Conservation (phyloP, 805 yeast genomes). For the Myxozyma udenii region DNA sequence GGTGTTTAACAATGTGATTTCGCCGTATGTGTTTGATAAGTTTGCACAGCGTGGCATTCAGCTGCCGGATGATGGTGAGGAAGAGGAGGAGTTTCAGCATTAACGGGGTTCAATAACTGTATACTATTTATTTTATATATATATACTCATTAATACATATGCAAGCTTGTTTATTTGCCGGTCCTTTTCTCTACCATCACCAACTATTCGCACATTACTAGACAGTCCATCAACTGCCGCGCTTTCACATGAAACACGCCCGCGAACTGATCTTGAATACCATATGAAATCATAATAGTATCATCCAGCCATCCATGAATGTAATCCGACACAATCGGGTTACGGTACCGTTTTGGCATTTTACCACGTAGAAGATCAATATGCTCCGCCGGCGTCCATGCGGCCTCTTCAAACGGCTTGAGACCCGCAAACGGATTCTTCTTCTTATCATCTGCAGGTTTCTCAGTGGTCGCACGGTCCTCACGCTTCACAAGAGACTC, state of each 20-base stretch:
- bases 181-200: background rate
- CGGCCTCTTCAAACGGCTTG: background rate
- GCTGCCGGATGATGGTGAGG: conserved; percentile 6
- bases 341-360: background rate
- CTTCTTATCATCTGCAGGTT: background rate
- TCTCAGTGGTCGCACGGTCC: background rate
- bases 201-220: background rate
- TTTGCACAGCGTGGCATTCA: conserved; percentile 7
- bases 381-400: background rate
- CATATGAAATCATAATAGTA: conserved; percentile 18
- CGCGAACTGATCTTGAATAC: conserved; percentile 12
- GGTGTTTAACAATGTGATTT: conserved; percentile 55
- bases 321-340: conserved; percentile 17
- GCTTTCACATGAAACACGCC: conserved; percentile 20
- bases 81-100: background rate
- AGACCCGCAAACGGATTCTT: background rate
- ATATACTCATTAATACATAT: too few species aligned
- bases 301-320: conserved; percentile 28
- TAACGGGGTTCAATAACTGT: background rate
- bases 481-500: background rate
- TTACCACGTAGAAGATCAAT: background rate
- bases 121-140: background rate
- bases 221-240: conserved; percentile 17
- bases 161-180: background rate
- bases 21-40: conserved; percentile 8